Conservation (phyloP, 768 basidiomycete species). For the Rhodotorula kratochvilovae region DNA sequence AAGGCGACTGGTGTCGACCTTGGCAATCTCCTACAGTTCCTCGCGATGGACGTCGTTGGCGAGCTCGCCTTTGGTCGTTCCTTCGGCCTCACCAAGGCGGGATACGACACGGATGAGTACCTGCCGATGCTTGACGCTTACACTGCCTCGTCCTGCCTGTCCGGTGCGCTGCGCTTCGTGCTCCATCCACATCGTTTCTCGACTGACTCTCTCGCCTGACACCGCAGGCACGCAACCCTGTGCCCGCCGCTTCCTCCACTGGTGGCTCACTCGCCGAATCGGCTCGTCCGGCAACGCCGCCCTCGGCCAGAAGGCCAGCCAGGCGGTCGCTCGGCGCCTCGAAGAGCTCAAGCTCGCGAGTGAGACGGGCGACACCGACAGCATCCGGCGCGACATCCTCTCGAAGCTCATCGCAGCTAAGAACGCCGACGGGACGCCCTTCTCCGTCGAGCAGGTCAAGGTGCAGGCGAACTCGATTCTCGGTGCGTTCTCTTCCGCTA, state of each 20-base stretch:
- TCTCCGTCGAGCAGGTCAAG: slow-evolving; percentile 7
- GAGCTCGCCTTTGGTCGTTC: not conserved
- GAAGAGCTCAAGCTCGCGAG: not conserved
- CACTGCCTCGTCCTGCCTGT: slow-evolving; percentile 3
- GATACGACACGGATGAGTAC: not conserved
- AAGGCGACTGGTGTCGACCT: slow-evolving; percentile 6
- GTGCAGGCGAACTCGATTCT: slow-evolving; percentile 5
- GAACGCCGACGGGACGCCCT: slow-evolving; percentile 7
- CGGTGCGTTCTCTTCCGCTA: not conserved
- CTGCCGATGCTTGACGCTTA: slow-evolving; percentile 17
- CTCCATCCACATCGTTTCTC: too few species aligned
- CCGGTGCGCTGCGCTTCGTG: slow-evolving; percentile 4
- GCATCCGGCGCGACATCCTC: not conserved
- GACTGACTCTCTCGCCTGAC: fast-evolving
- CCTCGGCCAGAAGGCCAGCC: not conserved
- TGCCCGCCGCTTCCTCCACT: not conserved
- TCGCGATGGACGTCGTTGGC: slow-evolving; percentile 7
- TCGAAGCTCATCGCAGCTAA: slow-evolving; percentile 8
- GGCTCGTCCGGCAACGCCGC: slow-evolving; percentile 2
- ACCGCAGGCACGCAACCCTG: slow-evolving; percentile 9
- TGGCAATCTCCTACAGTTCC: slow-evolving; percentile 6
- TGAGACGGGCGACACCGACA: not conserved
- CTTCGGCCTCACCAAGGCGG: not conserved
- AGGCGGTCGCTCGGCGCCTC: not conserved
- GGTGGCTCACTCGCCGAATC: slow-evolving; percentile 2